phyloP scores from a whole-genome alignment of 192 early-diverging fungal species.

The Coemansia sp. region DNA sequence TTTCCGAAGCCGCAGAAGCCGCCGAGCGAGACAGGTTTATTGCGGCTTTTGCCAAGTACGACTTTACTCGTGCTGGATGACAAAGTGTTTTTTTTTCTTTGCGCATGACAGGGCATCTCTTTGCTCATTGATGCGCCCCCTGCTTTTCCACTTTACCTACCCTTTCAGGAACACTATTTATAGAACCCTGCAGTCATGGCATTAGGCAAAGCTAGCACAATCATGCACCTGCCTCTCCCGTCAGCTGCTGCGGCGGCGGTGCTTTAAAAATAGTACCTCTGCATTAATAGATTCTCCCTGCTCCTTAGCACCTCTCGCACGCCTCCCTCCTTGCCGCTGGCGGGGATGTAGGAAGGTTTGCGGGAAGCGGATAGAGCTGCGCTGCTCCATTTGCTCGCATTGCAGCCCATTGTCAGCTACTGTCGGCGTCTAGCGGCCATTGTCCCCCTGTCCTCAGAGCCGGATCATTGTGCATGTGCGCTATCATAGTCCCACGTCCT shows the following conservation, averaged over 20 bases:
- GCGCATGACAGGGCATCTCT: not conserved
- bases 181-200: slow-evolving; percentile 3
- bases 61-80: slow-evolving; percentile 35
- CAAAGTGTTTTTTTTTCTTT: slow-evolving; percentile 2
- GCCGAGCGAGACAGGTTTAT: slow-evolving; percentile 46
- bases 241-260: slow-evolving; percentile 6
- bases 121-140: not conserved
- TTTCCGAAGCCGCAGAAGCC: slow-evolving; percentile 64
- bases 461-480: slow-evolving; percentile 1
- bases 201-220: not conserved
- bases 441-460: not conserved
- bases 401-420: not conserved
- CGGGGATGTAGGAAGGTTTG: not conserved
- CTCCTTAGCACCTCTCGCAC: not conserved
- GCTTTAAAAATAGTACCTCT: slow-evolving; percentile 3
- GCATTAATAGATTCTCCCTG: slow-evolving; percentile 4
- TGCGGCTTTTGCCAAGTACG: slow-evolving; percentile 38
- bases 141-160: not conserved
- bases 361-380: slow-evolving; percentile 2
- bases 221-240: not conserved
- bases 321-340: slow-evolving; percentile 3
- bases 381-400: slow-evolving; percentile 5
- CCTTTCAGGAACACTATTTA: not conserved
- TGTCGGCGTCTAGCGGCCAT: not conserved
- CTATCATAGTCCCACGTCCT: not conserved